A percentile compares a stretch with the other conserved stretches of the same genome.
phyloP scores from a whole-genome alignment of 768 basidiomycete species.

The Kwoniella botswanensis region DNA sequence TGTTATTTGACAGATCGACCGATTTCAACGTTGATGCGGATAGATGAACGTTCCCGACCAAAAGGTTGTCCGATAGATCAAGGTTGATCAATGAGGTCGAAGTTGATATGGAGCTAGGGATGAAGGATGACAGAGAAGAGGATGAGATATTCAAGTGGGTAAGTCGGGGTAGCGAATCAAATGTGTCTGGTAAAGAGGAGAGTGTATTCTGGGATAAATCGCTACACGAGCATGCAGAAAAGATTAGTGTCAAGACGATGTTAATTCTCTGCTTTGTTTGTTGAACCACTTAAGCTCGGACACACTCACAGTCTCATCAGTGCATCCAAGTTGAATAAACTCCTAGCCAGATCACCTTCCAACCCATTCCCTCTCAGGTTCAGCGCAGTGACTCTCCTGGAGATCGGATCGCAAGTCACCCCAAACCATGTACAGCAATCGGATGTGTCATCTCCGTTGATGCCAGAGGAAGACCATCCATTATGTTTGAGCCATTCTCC shows the following conservation, averaged over 20 bases:
- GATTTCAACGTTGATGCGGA: background rate
- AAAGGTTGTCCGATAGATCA: conserved; percentile 13
- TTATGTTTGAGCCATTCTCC: conserved; percentile 5
- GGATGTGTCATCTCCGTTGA: background rate
- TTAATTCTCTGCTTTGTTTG: background rate
- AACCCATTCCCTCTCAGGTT: conserved; percentile 29
- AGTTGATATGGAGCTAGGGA: conserved; percentile 25
- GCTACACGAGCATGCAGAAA: conserved; percentile 9
- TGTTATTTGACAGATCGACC: conserved; percentile 21
- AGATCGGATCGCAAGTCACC: conserved; percentile 25
- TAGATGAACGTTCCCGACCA: background rate
- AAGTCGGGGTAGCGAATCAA: conserved; percentile 18
- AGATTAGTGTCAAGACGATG: background rate
- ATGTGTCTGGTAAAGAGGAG: conserved; percentile 25
- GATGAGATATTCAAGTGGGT: conserved; percentile 27
- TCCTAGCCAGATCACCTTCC: conserved; percentile 16
- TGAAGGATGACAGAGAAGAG: conserved; percentile 10
- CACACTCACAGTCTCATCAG: conserved; percentile 26
- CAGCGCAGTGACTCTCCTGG: conserved; percentile 21
- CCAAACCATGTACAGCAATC: conserved; percentile 41
- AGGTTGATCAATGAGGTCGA: conserved; percentile 20
- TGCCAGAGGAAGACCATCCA: conserved; percentile 15
- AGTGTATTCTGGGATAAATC: conserved; percentile 35
- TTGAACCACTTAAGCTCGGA: no score
- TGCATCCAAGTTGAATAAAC: conserved; percentile 23